phyloP scores from a whole-genome alignment of 2,329 filamentous ascomycete species.

The Calonectria montana region DNA sequence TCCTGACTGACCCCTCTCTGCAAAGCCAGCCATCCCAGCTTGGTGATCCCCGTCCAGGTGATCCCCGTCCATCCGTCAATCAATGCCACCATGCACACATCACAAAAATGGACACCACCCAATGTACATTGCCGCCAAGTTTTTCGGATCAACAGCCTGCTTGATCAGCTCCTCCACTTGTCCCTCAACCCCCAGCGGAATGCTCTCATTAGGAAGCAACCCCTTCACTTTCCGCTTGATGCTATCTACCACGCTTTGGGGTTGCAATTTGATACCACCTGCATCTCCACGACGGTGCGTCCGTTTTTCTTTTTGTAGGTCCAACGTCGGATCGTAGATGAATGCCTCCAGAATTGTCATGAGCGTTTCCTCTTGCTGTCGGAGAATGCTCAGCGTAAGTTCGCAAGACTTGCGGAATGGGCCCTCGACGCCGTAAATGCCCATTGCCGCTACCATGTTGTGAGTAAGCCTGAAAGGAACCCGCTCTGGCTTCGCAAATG shows the following conservation, averaged over 20 bases:
- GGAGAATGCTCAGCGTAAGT: conserved; percentile 83
- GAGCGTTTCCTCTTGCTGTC: conserved; percentile 93
- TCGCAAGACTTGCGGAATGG: conserved; percentile 93
- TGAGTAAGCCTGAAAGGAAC: conserved; percentile 97
- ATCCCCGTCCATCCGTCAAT: background rate
- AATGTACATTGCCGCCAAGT: conserved; percentile 95
- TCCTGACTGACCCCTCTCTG: background rate
- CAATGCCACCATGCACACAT: conserved; percentile 11
- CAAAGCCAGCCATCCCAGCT: background rate
- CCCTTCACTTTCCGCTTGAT: conserved; percentile 90
- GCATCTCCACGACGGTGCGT: conserved; percentile 50
- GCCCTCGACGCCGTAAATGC: conserved; percentile 91
- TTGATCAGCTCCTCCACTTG: conserved; percentile 96
- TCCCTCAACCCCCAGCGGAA: conserved; percentile 93
- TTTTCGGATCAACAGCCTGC: conserved; percentile 82
- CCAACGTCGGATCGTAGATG: conserved; percentile 94
- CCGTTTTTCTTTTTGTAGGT: conserved; percentile 80
- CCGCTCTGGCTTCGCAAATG: conserved; percentile 92
- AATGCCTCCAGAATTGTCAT: conserved; percentile 99
- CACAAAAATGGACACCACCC: conserved; percentile 81
- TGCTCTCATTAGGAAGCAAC: conserved; percentile 85
- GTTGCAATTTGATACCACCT: conserved; percentile 62
- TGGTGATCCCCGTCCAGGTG: conserved; percentile 1
- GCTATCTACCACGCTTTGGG: conserved; percentile 84
- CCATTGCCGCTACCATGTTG: conserved; percentile 99